Percentiles rank a stretch among this genome's conserved stretches.
These are phyloP conservation scores for Suzukiozyma palmioleophila DNA, from an alignment of 1,139 yeast genomes.

Conservation along the genomic window DNA sequence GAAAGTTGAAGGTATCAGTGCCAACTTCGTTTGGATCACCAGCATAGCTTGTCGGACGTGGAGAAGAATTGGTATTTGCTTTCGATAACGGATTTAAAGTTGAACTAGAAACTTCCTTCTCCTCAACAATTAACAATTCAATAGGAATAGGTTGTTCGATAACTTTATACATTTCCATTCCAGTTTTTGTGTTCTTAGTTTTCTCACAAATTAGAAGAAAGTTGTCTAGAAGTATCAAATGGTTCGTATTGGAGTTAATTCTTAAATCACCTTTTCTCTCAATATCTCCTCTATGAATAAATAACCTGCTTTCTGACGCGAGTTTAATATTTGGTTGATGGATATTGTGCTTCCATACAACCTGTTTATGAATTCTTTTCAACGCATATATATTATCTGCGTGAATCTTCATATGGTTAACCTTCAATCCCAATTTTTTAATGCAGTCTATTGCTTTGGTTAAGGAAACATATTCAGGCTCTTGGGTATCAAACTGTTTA, in stretches of 20 bases:
- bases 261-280: slow-evolving; percentile 59
- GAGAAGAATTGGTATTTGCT: slow-evolving; percentile 4
- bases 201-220: slow-evolving; percentile 64
- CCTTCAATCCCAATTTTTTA: slow-evolving; percentile 34
- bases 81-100: background rate
- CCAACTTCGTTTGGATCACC: slow-evolving; percentile 11
- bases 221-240: slow-evolving; percentile 67
- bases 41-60: slow-evolving; percentile 11
- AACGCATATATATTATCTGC: slow-evolving; percentile 53
- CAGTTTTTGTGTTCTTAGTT: slow-evolving; percentile 21
- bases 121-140: slow-evolving; percentile 54
- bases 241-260: slow-evolving; percentile 46
- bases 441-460: slow-evolving; percentile 47
- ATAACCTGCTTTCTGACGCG: slow-evolving; percentile 50
- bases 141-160: slow-evolving; percentile 59
- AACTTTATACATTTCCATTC: slow-evolving; percentile 34
- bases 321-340: slow-evolving; percentile 47
- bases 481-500: slow-evolving; percentile 42
- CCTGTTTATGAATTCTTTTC: slow-evolving; percentile 42
- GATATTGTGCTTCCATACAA: slow-evolving; percentile 43
- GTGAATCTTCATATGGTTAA: slow-evolving; percentile 48
- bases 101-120: slow-evolving; percentile 12
- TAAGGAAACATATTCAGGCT: slow-evolving; percentile 53
- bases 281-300: slow-evolving; percentile 59
- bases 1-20: slow-evolving; percentile 37